Evolutionary conservation across 2,329 filamentous ascomycete species (phyloP), one percentile per base, ranked within the genome.

Genomic region (Penicillium digitatum): DNA sequence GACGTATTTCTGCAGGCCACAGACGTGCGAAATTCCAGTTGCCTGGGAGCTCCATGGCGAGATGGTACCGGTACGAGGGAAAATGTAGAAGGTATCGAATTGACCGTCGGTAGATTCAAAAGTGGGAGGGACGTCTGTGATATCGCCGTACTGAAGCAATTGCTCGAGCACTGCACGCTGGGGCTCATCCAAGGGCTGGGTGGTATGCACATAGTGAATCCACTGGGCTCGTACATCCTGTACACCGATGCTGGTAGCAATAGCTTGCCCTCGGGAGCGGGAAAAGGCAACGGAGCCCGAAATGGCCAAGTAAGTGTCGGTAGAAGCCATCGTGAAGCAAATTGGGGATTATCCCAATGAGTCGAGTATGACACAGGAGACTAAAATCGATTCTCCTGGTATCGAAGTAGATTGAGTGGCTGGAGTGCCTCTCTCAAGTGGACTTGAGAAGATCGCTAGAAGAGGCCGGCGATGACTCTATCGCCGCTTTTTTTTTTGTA

Each of bases 31-130:
- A 72, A 97, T 96, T 71, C 86, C 93, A 44, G 93, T 96, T 27
- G 92, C 93, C 74, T 96, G 92, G 54, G 92, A 96, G 75, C 91
- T 96, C 94, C 94, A 99, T 70, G 94, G 94, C 38, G 92, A 96
- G 63, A 95, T 86, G 2, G 85, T 92, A 66, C 85, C 85, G 18
- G 89, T 88, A 62, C 93, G 84, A 20, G 93, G 93, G 44, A 83
- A 85, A 55, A 96, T 81, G 70, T 91, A 90, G 70, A 89, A 82
- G 59, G 86, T 78, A 46, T 81, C 75, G 40, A 79, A 78, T 55
- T 79, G 72, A 50, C 79, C 76, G 56, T 82, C 80, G 58, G 74
- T 64, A 74, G 76, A 64, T 66, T 72, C 58, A 75, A 79, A 69
- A 43, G 74, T 66, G 34, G 70, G 63, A 32, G 69, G 69, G 27